Evolutionary conservation across 768 basidiomycete species (phyloP).

Genomic region (Krasilnikovozyma curviuscula): DNA sequence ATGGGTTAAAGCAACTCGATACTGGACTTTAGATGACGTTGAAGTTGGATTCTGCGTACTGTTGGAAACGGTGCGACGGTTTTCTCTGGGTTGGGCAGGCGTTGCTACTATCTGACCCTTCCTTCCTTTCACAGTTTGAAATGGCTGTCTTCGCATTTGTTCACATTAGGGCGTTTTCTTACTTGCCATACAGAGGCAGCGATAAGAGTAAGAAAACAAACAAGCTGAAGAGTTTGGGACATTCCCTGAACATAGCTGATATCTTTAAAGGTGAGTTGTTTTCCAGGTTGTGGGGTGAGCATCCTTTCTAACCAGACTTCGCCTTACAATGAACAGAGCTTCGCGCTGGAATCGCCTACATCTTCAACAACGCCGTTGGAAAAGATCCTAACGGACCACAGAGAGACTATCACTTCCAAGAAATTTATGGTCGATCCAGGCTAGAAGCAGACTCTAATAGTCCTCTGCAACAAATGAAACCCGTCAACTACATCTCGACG

Average conservation of each 20-base stretch:
- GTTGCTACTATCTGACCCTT: conserved; percentile 5
- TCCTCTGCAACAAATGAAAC: not conserved
- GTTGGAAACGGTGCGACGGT: too few relatives aligned
- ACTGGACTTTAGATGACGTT: conserved; percentile 33
- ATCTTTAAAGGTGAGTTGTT: too few relatives aligned
- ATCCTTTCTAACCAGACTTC: conserved; percentile 38
- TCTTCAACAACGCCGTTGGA: not conserved
- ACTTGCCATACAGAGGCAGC: not conserved
- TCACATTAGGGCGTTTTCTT: conserved; percentile 46
- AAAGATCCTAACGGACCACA: not conserved
- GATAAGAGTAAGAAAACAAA: not conserved
- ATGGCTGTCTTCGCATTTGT: conserved; percentile 46
- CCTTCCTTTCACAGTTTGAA: not conserved
- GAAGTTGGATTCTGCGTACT: conserved; percentile 51
- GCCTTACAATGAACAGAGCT: conserved; percentile 55
- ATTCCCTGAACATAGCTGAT: not conserved
- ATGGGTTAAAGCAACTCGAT: conserved; percentile 36
- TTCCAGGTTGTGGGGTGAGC: too few relatives aligned
- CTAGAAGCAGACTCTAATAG: not conserved
- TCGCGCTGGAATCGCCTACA: conserved; percentile 35
- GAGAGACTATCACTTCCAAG: conserved; percentile 1
- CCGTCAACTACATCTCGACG: not conserved
- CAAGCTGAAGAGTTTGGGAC: too few relatives aligned
- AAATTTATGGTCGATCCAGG: not conserved
- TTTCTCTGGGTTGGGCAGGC: conserved; percentile 47